Percentiles rank a stretch among this genome's conserved stretches.
Conservation (phyloP, 2,329 filamentous ascomycete species). For the Trichoderma arundinaceum region DNA sequence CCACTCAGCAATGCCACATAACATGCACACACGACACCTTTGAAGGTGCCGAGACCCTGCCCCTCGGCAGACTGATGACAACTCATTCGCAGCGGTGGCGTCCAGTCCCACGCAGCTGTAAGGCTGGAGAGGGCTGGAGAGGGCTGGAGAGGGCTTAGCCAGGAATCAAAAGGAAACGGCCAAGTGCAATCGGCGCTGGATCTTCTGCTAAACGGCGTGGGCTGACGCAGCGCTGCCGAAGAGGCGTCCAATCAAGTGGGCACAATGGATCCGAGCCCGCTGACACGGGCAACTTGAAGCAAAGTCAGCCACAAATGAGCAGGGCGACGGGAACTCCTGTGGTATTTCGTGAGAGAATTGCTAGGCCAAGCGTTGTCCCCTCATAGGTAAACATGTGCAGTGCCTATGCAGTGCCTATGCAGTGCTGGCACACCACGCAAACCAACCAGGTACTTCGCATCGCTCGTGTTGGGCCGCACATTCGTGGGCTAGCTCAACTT, state of each 20-base stretch:
- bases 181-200: slow-evolving; percentile 18
- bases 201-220: slow-evolving; percentile 7
- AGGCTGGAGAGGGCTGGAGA: not conserved
- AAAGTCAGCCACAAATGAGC: not conserved
- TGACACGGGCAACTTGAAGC: slow-evolving; percentile 21
- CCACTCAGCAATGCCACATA: not conserved
- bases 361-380: not conserved
- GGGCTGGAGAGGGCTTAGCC: not conserved
- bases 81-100: slow-evolving; percentile 4
- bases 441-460: not conserved
- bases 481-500: slow-evolving; percentile 3
- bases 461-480: not conserved
- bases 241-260: slow-evolving; percentile 36
- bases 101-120: not conserved
- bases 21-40: too few species aligned
- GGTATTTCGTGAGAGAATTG: not conserved
- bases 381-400: not conserved
- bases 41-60: too few species aligned
- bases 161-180: not conserved
- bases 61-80: not conserved
- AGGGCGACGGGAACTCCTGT: not conserved
- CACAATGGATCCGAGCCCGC: slow-evolving; percentile 8
- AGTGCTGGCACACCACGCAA: too few species aligned
- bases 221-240: slow-evolving; percentile 31
- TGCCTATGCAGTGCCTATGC: not conserved